Percentiles rank a stretch among this genome's conserved stretches.
These are phyloP conservation scores for Candida sp. DNA, from an alignment of 1,139 yeast genomes.

Conservation along the genomic window DNA sequence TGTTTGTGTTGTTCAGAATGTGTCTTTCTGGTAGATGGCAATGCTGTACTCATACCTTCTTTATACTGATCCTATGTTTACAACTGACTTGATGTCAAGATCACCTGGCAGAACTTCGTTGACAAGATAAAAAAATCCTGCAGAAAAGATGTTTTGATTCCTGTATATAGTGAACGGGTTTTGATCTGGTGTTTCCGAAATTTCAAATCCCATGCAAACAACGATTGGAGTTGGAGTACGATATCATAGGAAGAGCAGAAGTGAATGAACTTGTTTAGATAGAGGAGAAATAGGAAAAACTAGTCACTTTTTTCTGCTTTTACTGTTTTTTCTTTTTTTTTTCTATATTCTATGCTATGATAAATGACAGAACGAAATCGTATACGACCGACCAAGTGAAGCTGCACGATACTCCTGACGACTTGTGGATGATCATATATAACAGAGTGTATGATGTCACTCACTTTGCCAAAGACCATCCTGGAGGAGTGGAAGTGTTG, in stretches of 20 bases:
- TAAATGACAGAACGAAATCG: conserved; percentile 1
- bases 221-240: not conserved
- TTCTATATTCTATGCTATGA: not conserved
- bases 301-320: not conserved
- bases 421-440: conserved; percentile 67
- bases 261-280: not conserved
- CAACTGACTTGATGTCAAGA: not conserved
- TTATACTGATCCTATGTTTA: not conserved
- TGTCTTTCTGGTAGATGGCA: conserved; percentile 42
- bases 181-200: too few species aligned
- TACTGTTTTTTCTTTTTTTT: not conserved
- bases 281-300: not conserved
- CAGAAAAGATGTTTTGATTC: not conserved
- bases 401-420: conserved; percentile 42
- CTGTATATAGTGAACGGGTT: not conserved
- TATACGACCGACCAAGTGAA: conserved; percentile 35
- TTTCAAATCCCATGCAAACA: too few species aligned
- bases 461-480: conserved; percentile 48
- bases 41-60: conserved; percentile 8
- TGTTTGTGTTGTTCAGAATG: conserved; percentile 58
- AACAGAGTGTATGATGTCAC: conserved; percentile 62
- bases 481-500: conserved; percentile 70
- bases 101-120: not conserved
- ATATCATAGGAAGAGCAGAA: not conserved
- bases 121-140: too few species aligned